These are phyloP conservation scores for Camelina laxa DNA, from an alignment of 345 rosid genomes.

Conservation along the genomic window DNA sequence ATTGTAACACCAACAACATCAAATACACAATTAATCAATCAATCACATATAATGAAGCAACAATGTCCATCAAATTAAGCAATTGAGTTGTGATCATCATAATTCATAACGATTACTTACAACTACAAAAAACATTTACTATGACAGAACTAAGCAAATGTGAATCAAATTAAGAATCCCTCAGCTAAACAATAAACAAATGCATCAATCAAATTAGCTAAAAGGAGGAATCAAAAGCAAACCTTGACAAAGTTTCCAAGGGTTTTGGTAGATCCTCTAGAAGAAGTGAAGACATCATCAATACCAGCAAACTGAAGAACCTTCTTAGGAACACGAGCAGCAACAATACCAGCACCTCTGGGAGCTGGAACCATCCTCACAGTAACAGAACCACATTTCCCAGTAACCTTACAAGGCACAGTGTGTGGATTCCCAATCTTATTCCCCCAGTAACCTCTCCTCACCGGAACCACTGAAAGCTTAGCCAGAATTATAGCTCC, in stretches of 20 bases:
- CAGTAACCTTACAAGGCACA: slow-evolving; percentile 10
- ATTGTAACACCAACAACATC: not conserved
- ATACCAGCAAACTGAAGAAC: slow-evolving; percentile 16
- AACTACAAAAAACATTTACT: not conserved
- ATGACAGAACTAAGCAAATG: not conserved
- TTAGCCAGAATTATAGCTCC: not conserved
- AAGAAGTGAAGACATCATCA: slow-evolving; percentile 15
- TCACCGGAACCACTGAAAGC: not conserved
- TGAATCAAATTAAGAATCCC: not conserved
- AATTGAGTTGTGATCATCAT: not conserved
- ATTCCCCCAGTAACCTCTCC: not conserved
- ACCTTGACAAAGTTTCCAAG: slow-evolving; percentile 18
- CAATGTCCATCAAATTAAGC: not conserved
- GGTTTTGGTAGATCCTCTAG: not conserved
- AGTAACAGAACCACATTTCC: not conserved
- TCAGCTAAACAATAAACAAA: not conserved
- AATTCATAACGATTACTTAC: too few relatives aligned
- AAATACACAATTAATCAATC: not conserved
- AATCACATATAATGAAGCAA: not conserved
- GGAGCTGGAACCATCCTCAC: slow-evolving; percentile 12
- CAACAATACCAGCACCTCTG: slow-evolving; percentile 2
- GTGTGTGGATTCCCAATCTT: slow-evolving; percentile 11
- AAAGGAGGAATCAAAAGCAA: too few relatives aligned
- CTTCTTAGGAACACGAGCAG: slow-evolving; percentile 14
- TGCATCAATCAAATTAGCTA: not conserved